Evolutionary conservation across 768 basidiomycete species (phyloP), one percentile per base, ranked within the genome.

Genomic region (Naganishia friedmannii): DNA sequence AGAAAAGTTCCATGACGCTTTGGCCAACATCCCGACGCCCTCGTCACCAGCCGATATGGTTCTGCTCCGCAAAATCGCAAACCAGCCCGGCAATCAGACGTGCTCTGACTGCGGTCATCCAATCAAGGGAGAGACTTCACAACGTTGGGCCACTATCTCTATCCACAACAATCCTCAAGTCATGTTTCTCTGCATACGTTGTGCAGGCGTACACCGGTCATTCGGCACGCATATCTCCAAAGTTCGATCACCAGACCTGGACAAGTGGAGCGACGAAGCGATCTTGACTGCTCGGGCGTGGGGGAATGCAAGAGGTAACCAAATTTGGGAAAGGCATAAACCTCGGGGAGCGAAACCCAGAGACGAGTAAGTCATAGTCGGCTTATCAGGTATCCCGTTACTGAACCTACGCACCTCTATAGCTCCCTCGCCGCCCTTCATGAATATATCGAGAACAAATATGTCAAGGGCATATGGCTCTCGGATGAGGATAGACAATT

Each of bases 191-290:
- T 81, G 80, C 63, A 79, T 79, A 29, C 70, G 80, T 37, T 81
- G 80, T 66, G 76, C 75, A 32, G 80, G 80, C 3, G 56, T 79
- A 0, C 80, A 81, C 57, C 74, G 80, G 21, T 69, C 73, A 17
- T 72, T 81, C 21, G 80, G 80, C 8, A 79, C 80, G 29, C 80
- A 81, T 57, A 77, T 81, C 42, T 81, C 80, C 19, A 81, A 81
- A 67, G 75, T 79, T 13, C 72, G 80, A 19, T 77, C 76, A 2
- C 77, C 78, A 10, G 78, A 81, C 68, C 55, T 81, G 46, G 80
- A 81, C 67, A 73, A 74, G 23, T 81, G 80, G 80, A 74, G 70
- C 8, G 72, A 72, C 12, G 78, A 79, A 51, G 73, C 73, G 54
- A 78, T 81, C 53, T 13, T 68, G 15, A 68, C 73, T 1, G 80